Conservation (phyloP, 176 grass and related monocot species). For the Elaeis guineensis region DNA sequence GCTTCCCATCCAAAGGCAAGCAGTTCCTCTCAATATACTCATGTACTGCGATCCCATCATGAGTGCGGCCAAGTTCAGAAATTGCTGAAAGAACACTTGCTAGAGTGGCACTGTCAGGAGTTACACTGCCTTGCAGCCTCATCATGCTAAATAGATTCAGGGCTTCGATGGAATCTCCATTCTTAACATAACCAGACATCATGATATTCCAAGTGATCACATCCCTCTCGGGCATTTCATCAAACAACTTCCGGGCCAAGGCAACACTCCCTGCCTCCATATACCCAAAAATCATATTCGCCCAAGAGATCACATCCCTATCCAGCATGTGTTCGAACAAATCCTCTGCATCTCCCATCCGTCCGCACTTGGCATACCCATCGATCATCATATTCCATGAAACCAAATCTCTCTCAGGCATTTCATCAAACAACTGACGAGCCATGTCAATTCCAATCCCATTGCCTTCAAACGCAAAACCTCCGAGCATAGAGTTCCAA, state of each 20-base stretch:
- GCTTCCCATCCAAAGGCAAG: constrained; percentile 7
- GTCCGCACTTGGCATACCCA: constrained; percentile 6
- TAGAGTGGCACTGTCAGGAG: constrained; percentile 15
- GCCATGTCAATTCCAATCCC: not conserved
- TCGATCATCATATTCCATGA: constrained; percentile 20
- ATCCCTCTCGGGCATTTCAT: constrained; percentile 5
- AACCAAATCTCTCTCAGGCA: constrained; percentile 14
- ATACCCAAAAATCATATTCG: constrained; percentile 16
- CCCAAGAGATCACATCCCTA: constrained; percentile 16
- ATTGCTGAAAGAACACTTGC: constrained; percentile 3
- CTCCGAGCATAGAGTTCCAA: constrained; percentile 12
- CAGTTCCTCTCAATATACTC: constrained; percentile 14
- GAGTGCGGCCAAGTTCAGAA: not conserved
- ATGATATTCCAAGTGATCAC: constrained; percentile 17
- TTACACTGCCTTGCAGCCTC: not conserved
- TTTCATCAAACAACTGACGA: constrained; percentile 4
- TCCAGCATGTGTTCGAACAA: constrained; percentile 10
- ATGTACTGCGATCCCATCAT: constrained; percentile 13
- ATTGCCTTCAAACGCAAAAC: not conserved
- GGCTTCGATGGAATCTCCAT: not conserved
- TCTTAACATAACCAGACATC: constrained; percentile 19
- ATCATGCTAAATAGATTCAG: constrained; percentile 14
- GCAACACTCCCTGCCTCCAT: not conserved
- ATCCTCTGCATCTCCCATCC: constrained; percentile 13
- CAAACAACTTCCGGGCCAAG: constrained; percentile 8